Conservation (phyloP, 202 grass and related monocot species). For the Hordeum pubiflorum region DNA sequence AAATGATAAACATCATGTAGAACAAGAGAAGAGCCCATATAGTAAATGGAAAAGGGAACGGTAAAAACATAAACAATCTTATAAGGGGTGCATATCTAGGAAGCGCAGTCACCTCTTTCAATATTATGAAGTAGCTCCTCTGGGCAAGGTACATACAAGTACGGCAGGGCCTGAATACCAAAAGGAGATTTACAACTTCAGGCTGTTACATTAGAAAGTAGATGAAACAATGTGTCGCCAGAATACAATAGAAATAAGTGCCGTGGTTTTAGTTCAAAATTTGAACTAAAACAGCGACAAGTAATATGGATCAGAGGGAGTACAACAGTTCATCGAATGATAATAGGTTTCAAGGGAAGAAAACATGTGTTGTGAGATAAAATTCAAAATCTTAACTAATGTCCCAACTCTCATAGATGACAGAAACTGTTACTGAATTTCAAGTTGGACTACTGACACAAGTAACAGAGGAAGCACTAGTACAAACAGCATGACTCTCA, state of each 20-base stretch:
- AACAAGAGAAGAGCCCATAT: neutral
- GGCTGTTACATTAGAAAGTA: neutral
- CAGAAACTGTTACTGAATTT: neutral
- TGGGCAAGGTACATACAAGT: constrained; percentile 77
- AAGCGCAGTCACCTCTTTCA: constrained; percentile 39
- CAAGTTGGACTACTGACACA: neutral
- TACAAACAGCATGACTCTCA: neutral
- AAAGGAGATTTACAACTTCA: constrained; percentile 19
- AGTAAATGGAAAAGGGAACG: neutral
- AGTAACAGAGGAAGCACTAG: neutral
- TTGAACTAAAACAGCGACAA: too few species aligned
- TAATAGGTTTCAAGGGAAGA: neutral
- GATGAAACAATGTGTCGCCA: neutral
- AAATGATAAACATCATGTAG: neutral
- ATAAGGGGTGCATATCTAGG: neutral
- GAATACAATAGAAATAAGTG: neutral
- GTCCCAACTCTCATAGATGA: neutral
- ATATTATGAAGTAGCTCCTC: constrained; percentile 55
- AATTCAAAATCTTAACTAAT: neutral
- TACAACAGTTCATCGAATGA: neutral
- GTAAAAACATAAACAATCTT: neutral
- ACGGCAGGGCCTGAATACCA: constrained; percentile 70
- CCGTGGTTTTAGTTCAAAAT: too few species aligned
- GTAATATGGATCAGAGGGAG: too few species aligned
- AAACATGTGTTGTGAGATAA: neutral